Evolutionary conservation across 148 eudicot species (phyloP).

Genomic region (Chenopodium suecicum): DNA sequence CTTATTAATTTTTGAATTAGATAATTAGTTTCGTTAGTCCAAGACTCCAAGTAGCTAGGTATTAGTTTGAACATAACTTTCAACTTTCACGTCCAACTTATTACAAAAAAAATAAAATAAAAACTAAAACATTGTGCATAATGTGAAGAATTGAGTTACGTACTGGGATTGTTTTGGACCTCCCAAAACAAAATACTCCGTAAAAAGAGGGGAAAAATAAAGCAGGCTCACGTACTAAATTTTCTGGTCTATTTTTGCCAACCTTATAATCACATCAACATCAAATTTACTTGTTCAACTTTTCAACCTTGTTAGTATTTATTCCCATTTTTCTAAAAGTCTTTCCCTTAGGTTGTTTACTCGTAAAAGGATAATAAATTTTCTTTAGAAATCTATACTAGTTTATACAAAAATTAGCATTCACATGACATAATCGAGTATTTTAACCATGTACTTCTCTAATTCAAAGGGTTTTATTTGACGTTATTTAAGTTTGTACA

Average conservation of each 20-base stretch:
- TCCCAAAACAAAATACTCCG: neutral
- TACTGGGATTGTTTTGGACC: neutral
- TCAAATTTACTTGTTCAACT: constrained; percentile 9
- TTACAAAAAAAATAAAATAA: too few species aligned
- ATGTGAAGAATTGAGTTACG: neutral
- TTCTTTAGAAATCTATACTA: too few species aligned
- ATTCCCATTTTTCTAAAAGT: neutral
- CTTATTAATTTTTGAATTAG: too few species aligned
- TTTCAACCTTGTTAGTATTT: neutral
- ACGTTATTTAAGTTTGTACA: too few species aligned
- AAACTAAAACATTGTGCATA: neutral
- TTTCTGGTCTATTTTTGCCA: neutral
- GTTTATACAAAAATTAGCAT: too few species aligned
- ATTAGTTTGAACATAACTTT: constrained; percentile 15
- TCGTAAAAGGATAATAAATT: too few species aligned
- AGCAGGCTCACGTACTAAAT: neutral
- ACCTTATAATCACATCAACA: neutral
- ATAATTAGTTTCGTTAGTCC: too few species aligned
- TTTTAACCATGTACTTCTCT: too few species aligned
- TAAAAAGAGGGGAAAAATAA: neutral
- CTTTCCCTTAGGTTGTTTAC: too few species aligned
- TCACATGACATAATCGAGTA: too few species aligned
- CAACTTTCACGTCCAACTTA: neutral
- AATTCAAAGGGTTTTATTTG: too few species aligned
- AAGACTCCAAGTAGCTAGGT: neutral